These are phyloP conservation scores for Vitis hybrid DNA, from an alignment of 177 flowering plant genomes.

Conservation along the genomic window DNA sequence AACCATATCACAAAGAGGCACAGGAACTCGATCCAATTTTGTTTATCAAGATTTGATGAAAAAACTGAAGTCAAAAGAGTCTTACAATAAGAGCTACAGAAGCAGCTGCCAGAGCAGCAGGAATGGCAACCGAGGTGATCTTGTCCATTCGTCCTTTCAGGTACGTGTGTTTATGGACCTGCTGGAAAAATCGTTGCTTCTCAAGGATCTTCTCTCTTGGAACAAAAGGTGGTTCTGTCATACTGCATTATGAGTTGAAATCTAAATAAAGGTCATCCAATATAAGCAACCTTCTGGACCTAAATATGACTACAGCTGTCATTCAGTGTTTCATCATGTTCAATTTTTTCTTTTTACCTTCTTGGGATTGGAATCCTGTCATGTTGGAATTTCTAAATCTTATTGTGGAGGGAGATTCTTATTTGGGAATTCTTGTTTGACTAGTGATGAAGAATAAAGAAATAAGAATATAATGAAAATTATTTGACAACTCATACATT, in stretches of 20 bases:
- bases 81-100: slow-evolving; percentile 58
- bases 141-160: slow-evolving; percentile 71
- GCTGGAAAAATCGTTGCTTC: slow-evolving; percentile 68
- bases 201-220: slow-evolving; percentile 67
- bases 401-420: too few species aligned
- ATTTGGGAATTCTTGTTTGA: too few species aligned
- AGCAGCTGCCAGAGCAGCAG: slow-evolving; percentile 58
- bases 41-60: not conserved
- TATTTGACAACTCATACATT: too few species aligned
- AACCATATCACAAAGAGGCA: not conserved
- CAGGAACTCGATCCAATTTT: not conserved
- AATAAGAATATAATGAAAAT: too few species aligned
- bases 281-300: not conserved
- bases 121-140: slow-evolving; percentile 87
- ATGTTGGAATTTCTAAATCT: too few species aligned
- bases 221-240: slow-evolving; percentile 66
- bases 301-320: too few species aligned
- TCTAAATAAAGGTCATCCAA: slow-evolving; percentile 1
- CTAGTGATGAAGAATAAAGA: too few species aligned
- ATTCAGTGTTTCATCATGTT: too few species aligned
- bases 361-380: too few species aligned
- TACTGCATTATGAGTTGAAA: slow-evolving; percentile 28
- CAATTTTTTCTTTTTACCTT: too few species aligned
- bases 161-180: slow-evolving; percentile 65
- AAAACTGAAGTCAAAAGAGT: not conserved